Conservation (phyloP, 352 stramenopile genomes). For the Phytophthora nicotianae region DNA sequence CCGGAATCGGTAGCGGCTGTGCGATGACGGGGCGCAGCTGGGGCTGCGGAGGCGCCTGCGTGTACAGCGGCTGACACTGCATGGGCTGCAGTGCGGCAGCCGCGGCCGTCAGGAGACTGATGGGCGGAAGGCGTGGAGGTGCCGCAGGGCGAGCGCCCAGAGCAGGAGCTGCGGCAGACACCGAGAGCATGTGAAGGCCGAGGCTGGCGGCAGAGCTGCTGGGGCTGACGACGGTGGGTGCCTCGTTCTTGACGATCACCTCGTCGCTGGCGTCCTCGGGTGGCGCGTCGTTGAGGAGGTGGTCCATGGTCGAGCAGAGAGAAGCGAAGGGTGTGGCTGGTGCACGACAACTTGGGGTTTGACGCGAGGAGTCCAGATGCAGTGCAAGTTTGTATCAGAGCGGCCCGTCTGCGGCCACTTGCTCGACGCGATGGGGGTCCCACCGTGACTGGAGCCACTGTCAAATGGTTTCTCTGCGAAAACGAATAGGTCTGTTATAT, state of each 20-base stretch:
- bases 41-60: neutral
- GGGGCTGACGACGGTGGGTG: constrained; percentile 5
- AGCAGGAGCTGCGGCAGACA: neutral
- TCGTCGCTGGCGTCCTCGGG: constrained; percentile 18
- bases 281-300: constrained; percentile 39
- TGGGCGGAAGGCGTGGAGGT: constrained; percentile 46
- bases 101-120: constrained; percentile 53
- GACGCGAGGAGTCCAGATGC: constrained; percentile 2
- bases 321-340: constrained; percentile 15
- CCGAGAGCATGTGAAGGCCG: constrained; percentile 40
- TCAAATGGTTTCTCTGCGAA: constrained; percentile 20
- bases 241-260: constrained; percentile 16
- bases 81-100: constrained; percentile 42
- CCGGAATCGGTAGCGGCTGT: neutral
- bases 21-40: constrained; percentile 15
- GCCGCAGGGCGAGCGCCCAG: neutral
- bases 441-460: constrained; percentile 18
- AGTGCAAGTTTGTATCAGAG: constrained; percentile 26
- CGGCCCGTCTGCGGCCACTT: constrained; percentile 19
- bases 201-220: constrained; percentile 27
- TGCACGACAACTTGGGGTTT: constrained; percentile 29
- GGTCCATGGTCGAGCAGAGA: constrained; percentile 27
- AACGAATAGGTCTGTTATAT: neutral
- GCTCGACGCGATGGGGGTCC: constrained; percentile 25
- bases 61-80: constrained; percentile 15